Evolutionary conservation across 495 filamentous ascomycete genomes (phyloP), one percentile per base, ranked within the genome.

Genomic region (Cercophora samala): DNA sequence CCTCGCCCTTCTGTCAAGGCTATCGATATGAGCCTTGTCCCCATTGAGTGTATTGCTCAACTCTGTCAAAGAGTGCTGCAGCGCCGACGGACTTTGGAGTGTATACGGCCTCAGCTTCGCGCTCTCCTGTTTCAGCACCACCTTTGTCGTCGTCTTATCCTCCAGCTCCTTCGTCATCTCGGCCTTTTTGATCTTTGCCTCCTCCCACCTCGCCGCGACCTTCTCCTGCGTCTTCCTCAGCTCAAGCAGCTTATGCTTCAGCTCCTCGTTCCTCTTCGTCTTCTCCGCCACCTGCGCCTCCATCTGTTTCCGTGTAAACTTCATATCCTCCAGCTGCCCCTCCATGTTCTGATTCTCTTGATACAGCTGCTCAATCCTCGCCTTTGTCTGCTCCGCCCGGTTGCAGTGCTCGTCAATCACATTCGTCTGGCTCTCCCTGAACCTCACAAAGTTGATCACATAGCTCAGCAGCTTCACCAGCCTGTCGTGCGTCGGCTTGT

Each of bases 401-500:
- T 96, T 93, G 80, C 93, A 94, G 76, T 98, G 91, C 74, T 93
- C 89, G 70, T 95, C 92, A 59, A 97, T 97, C 2, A 92, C 85
- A 17, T 81, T 78, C 6, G 90, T 91, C 78, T 97, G 93, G 64
- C 88, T 91, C 79, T 97, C 93, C 68, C 96, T 91, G 79, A 97
- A 99, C 60, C 95, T 87, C 61, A 97, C 93, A 78, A 99, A 99
- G 79, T 99, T 99, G 79, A 99, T 98, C 62, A 98, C 83, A 74
- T 97, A 97, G 26, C 90, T 94, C 72, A 98, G 93, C 66, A 97
- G 93, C 78, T 91, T 93, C 66, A 91, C 89, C 5, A 99, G 85
- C 62, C 95, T 89, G 63, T 89, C 89, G 73, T 92, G 90, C 15
- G 92, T 96, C 24, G 95, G 95, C 78, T 89, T 91, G 68, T 91